A percentile compares a stretch with the other conserved stretches of the same genome.
phyloP scores from a whole-genome alignment of 108 stramenopile species.

The Chaetoceros tenuissimus region DNA sequence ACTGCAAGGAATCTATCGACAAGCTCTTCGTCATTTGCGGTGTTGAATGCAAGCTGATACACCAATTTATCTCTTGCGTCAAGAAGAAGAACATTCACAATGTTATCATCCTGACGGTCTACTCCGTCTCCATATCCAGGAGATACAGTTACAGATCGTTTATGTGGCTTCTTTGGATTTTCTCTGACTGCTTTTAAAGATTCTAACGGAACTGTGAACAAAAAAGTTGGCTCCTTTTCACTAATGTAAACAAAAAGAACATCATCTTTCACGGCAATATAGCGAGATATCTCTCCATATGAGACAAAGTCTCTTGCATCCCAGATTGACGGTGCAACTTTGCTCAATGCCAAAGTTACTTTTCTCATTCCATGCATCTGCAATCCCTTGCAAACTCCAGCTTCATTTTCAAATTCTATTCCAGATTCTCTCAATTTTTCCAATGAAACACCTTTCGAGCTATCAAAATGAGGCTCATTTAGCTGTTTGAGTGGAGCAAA shows the following conservation, averaged over 20 bases:
- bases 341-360: neutral
- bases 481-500: neutral
- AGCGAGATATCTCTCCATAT: slow-evolving; percentile 54
- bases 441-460: neutral
- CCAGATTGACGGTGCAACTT: neutral
- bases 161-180: slow-evolving; percentile 44
- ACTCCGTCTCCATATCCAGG: slow-evolving; percentile 12
- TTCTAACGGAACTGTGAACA: slow-evolving; percentile 46
- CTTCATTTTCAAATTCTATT: neutral
- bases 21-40: neutral
- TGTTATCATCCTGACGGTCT: neutral
- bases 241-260: slow-evolving; percentile 44
- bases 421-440: neutral
- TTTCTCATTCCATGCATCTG: neutral
- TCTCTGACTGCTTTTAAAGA: slow-evolving; percentile 28
- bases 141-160: slow-evolving; percentile 36
- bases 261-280: slow-evolving; percentile 32
- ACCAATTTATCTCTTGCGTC: neutral
- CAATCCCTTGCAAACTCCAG: neutral
- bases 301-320: slow-evolving; percentile 40
- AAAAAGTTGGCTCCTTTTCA: slow-evolving; percentile 36
- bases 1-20: neutral
- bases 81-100: neutral
- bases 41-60: neutral
- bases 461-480: neutral